Percentiles rank a stretch among this genome's conserved stretches.
phyloP scores from a whole-genome alignment of 805 yeast species.

The Metschnikowia peoriensis region DNA sequence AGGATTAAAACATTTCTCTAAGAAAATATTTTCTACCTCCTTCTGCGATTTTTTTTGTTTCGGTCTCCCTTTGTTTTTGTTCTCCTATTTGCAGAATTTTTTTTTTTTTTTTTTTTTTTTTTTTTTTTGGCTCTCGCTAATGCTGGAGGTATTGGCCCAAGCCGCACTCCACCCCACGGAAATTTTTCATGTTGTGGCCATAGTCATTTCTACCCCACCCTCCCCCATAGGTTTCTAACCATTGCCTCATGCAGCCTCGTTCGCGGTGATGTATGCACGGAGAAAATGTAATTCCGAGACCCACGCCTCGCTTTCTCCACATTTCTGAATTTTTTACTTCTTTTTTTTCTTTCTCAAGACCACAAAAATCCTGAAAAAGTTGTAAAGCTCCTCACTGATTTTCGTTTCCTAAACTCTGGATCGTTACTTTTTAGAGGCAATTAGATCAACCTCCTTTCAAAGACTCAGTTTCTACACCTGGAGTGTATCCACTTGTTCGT shows the following conservation, averaged over 20 bases:
- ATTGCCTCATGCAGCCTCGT: slow-evolving; percentile 7
- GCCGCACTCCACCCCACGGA: slow-evolving; percentile 4
- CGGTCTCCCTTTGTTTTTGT: not conserved
- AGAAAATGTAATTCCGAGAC: slow-evolving; percentile 19
- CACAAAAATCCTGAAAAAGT: not conserved
- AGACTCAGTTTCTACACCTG: not conserved
- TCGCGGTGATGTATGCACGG: slow-evolving; percentile 12
- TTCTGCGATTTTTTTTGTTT: not conserved
- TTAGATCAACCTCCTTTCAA: not conserved
- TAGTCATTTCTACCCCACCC: slow-evolving; percentile 9
- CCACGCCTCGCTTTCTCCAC: slow-evolving; percentile 11
- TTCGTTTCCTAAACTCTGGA: not conserved
- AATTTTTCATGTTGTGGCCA: not conserved
- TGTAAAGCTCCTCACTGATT: not conserved
- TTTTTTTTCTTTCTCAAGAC: not conserved
- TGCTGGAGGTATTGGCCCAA: not conserved
- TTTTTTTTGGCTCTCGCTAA: not conserved
- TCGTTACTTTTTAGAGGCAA: too few species aligned
- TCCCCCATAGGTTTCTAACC: slow-evolving; percentile 7
- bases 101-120: not conserved
- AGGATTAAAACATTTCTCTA: too few species aligned
- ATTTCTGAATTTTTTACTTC: not conserved
- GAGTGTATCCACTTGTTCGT: not conserved
- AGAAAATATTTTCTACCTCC: not conserved
- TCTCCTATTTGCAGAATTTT: not conserved